Evolutionary conservation across 2,329 filamentous ascomycete species (phyloP).

Genomic region (Coniochaeta sp.): DNA sequence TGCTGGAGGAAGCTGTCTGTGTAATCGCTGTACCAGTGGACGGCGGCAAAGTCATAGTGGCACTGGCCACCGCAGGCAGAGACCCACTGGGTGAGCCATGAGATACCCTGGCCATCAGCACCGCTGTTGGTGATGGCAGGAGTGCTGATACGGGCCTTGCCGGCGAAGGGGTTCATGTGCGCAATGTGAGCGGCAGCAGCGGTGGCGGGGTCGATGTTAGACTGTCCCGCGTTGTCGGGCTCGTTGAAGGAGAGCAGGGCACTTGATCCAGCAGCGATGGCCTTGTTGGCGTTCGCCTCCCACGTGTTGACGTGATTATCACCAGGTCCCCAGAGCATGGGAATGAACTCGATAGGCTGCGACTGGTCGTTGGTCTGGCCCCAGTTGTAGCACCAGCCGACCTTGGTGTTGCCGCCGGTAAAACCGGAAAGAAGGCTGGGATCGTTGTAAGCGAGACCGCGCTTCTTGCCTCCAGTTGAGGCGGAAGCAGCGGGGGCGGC

Average conservation of each 20-base stretch:
- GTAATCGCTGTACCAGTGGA: conserved; percentile 56
- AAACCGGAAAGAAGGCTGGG: conserved; percentile 45
- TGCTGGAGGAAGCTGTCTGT: conserved; percentile 47
- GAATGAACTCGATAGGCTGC: conserved; percentile 48
- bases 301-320: conserved; percentile 40
- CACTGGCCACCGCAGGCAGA: conserved; percentile 42
- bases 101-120: conserved; percentile 39
- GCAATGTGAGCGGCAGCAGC: conserved; percentile 47
- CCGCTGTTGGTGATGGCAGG: conserved; percentile 58
- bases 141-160: conserved; percentile 45
- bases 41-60: conserved; percentile 50
- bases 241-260: conserved; percentile 66
- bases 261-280: conserved; percentile 46
- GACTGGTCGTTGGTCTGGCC: conserved; percentile 36
- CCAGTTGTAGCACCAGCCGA: conserved; percentile 67
- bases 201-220: conserved; percentile 44
- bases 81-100: conserved; percentile 48
- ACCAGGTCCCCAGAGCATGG: conserved; percentile 56
- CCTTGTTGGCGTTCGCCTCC: conserved; percentile 38
- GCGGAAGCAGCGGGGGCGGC: conserved; percentile 14
- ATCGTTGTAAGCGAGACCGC: conserved; percentile 63
- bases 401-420: conserved; percentile 28
- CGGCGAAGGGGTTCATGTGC: conserved; percentile 48
- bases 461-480: conserved; percentile 37
- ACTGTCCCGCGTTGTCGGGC: conserved; percentile 54